These are phyloP conservation scores for Neurospora sp. DNA, from an alignment of 495 filamentous ascomycete species.

Conservation along the genomic window DNA sequence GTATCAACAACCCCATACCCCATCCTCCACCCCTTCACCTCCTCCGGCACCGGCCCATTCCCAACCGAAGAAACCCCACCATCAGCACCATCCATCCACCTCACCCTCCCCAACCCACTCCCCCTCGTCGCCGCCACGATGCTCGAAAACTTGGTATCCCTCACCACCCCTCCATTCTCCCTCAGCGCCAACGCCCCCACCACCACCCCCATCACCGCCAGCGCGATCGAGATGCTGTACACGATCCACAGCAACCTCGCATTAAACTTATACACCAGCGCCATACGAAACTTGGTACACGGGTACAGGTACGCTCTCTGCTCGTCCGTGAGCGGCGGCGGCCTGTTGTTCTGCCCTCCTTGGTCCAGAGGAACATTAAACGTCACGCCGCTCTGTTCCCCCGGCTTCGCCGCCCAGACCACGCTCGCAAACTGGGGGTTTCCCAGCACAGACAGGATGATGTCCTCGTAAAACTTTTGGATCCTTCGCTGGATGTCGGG, in stretches of 20 bases:
- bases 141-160: slow-evolving; percentile 25
- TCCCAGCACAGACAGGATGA: slow-evolving; percentile 25
- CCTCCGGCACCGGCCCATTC: background rate
- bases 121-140: slow-evolving; percentile 30
- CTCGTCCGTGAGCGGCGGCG: background rate
- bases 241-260: slow-evolving; percentile 29
- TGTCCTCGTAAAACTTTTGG: slow-evolving; percentile 26
- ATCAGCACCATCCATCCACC: slow-evolving; percentile 12
- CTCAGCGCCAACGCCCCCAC: slow-evolving; percentile 18
- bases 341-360: too few species aligned
- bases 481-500: slow-evolving; percentile 10
- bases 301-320: slow-evolving; percentile 12
- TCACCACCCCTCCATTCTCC: slow-evolving; percentile 23
- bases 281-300: slow-evolving; percentile 18
- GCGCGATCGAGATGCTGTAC: slow-evolving; percentile 22
- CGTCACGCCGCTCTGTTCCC: slow-evolving; percentile 12
- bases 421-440: slow-evolving; percentile 25
- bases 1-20: slow-evolving; percentile 24
- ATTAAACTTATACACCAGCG: slow-evolving; percentile 24
- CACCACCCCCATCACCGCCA: slow-evolving; percentile 14
- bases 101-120: slow-evolving; percentile 19
- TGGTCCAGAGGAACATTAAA: background rate
- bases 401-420: slow-evolving; percentile 26
- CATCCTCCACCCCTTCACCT: slow-evolving; percentile 16
- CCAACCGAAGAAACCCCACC: slow-evolving; percentile 1